Percentiles rank a stretch among this genome's conserved stretches.
Evolutionary conservation across 306 rosid genomes (phyloP).

Genomic region (Macrotyloma uniflorum): DNA sequence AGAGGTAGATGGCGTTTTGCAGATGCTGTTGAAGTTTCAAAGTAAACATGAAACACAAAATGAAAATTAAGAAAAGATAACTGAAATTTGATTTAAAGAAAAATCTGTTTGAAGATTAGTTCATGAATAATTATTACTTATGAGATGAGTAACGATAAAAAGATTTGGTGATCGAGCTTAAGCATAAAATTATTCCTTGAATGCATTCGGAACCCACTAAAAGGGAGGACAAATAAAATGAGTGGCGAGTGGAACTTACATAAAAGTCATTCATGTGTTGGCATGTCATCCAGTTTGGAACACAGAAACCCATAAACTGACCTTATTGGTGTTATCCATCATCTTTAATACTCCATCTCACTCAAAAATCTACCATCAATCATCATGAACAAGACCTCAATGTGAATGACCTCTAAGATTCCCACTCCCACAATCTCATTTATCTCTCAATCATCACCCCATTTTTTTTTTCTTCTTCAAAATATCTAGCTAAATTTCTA

Average conservation of each 20-base stretch:
- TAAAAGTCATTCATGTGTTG: background rate
- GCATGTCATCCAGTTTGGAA: background rate
- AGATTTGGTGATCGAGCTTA: background rate
- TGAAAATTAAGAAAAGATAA: background rate
- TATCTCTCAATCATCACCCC: background rate
- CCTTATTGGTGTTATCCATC: conserved; percentile 28
- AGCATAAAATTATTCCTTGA: background rate
- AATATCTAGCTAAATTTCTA: background rate
- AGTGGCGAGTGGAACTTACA: conserved; percentile 29
- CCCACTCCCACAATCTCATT: conserved; percentile 22
- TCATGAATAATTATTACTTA: too few species aligned
- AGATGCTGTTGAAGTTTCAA: background rate
- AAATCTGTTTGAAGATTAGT: background rate
- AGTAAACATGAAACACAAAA: background rate
- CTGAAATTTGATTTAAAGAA: background rate
- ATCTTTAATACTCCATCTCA: background rate
- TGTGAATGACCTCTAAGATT: conserved; percentile 10
- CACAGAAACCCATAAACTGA: conserved; percentile 3
- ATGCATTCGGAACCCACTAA: conserved; percentile 14
- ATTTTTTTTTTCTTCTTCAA: background rate
- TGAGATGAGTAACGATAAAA: background rate
- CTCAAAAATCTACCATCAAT: background rate
- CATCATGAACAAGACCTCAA: background rate
- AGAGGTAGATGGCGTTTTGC: too few species aligned
- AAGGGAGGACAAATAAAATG: conserved; percentile 5